phyloP scores from a whole-genome alignment of 345 rosid genomes.

The Salix arbutifolia region DNA sequence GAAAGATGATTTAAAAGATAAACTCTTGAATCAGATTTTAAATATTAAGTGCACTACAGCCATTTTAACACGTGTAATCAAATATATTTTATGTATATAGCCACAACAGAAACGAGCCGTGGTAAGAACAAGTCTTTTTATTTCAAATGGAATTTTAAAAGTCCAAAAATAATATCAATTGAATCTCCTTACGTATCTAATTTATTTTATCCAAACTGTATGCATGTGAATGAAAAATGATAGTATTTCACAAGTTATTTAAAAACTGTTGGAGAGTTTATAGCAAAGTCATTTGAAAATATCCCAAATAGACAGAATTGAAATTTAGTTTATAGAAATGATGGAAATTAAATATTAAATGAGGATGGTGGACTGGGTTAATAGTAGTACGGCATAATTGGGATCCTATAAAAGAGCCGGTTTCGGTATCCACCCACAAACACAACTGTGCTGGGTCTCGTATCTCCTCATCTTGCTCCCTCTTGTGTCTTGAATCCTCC shows the following conservation, averaged over 20 bases:
- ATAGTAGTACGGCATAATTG: constrained; percentile 13
- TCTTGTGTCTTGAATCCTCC: neutral
- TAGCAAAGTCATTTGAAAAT: neutral
- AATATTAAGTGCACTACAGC: neutral
- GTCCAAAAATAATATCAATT: neutral
- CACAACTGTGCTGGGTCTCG: neutral
- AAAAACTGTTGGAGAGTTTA: neutral
- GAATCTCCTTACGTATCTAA: neutral
- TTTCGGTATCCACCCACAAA: constrained; percentile 6
- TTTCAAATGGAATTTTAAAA: neutral
- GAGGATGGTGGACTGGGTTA: constrained; percentile 5
- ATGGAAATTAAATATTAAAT: neutral
- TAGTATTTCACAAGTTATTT: neutral
- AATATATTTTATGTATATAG: neutral
- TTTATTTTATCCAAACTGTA: neutral
- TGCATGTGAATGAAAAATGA: neutral
- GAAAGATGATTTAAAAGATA: neutral
- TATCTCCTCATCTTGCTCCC: neutral
- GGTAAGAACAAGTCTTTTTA: neutral
- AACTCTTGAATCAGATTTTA: neutral
- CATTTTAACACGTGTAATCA: neutral
- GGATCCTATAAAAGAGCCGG: constrained; percentile 44
- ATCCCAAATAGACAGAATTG: neutral
- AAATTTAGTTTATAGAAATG: neutral
- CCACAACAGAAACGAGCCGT: neutral